phyloP scores from a whole-genome alignment of 2,329 filamentous ascomycete species.

The Fusarium hostae region DNA sequence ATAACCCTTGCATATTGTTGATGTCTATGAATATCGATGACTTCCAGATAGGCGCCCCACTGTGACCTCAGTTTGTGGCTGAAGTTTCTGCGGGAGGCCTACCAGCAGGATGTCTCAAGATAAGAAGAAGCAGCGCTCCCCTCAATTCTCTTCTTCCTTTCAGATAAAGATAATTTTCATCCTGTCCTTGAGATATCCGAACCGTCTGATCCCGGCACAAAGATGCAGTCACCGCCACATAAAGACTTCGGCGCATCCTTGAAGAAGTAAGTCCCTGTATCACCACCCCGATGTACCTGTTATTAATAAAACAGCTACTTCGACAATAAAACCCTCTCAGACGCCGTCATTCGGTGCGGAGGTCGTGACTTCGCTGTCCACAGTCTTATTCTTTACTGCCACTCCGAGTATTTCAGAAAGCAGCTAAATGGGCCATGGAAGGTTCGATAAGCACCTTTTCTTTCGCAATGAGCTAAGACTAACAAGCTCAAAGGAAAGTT shows the following conservation, averaged over 20 bases:
- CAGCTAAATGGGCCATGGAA: slow-evolving; percentile 7
- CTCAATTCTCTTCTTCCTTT: rapidly evolving
- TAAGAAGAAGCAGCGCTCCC: rapidly evolving
- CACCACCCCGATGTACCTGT: rapidly evolving
- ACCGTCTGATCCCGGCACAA: rapidly evolving
- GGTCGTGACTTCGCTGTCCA: not conserved
- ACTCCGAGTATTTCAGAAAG: not conserved
- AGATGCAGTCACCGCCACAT: not conserved
- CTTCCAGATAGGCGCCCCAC: not conserved
- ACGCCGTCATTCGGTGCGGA: not conserved
- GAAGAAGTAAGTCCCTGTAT: not conserved
- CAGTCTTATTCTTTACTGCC: not conserved
- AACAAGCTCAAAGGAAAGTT: rapidly evolving
- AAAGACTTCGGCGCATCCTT: not conserved
- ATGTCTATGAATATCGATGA: not conserved
- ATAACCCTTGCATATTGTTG: rapidly evolving
- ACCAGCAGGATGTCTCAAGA: not conserved
- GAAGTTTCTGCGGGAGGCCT: not conserved
- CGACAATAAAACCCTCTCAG: not conserved
- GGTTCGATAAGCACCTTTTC: not conserved
- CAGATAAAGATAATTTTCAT: not conserved
- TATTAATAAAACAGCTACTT: not conserved
- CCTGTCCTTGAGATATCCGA: rapidly evolving
- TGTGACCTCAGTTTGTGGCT: not conserved
- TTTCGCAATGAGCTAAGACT: rapidly evolving